Base-by-base conservation (phyloP, 208 protist species). In the Leishmania turanica region DNA sequence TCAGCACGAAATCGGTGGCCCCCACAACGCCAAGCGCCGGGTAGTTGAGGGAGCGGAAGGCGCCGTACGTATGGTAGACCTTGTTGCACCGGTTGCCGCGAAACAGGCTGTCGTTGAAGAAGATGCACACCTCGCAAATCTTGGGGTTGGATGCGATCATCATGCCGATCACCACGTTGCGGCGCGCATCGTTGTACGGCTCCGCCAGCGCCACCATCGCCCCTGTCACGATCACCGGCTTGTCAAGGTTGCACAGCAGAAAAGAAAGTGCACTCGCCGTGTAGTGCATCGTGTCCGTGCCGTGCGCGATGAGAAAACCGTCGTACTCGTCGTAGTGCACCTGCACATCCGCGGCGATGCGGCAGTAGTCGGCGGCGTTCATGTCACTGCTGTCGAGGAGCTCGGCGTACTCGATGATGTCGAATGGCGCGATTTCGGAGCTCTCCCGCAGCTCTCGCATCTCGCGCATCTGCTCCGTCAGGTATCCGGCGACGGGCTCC, bases 211-310 rank as follows among this genome's bases (percentile, higher is more conserved):
- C 96, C 64, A 99, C 90, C 86, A 98, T 97, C 11, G 96, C 92
- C 8, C 99, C 99, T 34, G 99, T 99, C 13, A 99, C 75, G 53
- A 99, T 91, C 45, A 99, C 98, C 1, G 98, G 89, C 89, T 99
- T 99, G 49, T 87, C 90, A 3, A 99, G 88, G 87, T 99, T 99
- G 82, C 97, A 90, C 13, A 99, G 89, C 79, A 99, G 90, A 81
- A 99, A 99, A 56, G 95, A 97, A 6, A 99, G 88, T 19, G 98
- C 98, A 71, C 87, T 96, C 7, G 98, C 97, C 11, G 98, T 99
- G 90, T 99, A 99, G 62, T 98, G 91, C 97, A 99, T 98, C 7
- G 99, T 99, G 89, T 99, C 99, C 8, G 98, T 99, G 60, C 99
- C 98, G 78, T 99, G 96, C 9, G 99, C 84, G 47, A 99, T 85